phyloP scores from a whole-genome alignment of 148 eudicot genomes.

The Rhododendron kiyosumense region DNA sequence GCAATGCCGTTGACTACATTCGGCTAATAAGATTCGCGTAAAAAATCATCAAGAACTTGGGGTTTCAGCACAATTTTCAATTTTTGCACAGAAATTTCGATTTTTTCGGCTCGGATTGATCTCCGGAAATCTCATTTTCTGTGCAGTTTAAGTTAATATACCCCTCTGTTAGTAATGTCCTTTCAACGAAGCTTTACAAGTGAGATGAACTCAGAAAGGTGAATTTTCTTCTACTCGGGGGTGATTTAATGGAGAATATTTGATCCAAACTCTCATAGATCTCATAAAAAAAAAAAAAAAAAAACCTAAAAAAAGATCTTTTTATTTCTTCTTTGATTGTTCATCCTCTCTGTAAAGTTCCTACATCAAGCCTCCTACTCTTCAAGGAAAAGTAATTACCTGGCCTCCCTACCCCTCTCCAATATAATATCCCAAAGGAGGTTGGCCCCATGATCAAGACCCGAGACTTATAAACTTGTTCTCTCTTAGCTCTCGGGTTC shows the following conservation, averaged over 20 bases:
- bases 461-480: background rate
- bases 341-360: background rate
- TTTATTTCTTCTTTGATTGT: background rate
- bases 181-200: too few species aligned
- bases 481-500: background rate
- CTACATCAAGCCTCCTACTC: background rate
- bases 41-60: conserved; percentile 1
- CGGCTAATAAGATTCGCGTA: background rate
- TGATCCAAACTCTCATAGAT: conserved; percentile 14
- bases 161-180: background rate
- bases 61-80: background rate
- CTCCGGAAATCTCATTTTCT: background rate
- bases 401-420: background rate
- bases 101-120: background rate
- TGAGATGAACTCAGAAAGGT: conserved; percentile 7
- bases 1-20: conserved; percentile 5
- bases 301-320: background rate
- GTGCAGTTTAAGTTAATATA: background rate
- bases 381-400: background rate
- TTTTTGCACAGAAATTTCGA: background rate
- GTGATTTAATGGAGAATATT: conserved; percentile 14
- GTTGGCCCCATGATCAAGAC: background rate
- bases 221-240: background rate
- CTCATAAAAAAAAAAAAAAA: background rate
- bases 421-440: background rate